Evolutionary conservation across 2,329 filamentous ascomycete species (phyloP), one percentile per base, ranked within the genome.

Genomic region (Rhynchosporium graminicola): DNA sequence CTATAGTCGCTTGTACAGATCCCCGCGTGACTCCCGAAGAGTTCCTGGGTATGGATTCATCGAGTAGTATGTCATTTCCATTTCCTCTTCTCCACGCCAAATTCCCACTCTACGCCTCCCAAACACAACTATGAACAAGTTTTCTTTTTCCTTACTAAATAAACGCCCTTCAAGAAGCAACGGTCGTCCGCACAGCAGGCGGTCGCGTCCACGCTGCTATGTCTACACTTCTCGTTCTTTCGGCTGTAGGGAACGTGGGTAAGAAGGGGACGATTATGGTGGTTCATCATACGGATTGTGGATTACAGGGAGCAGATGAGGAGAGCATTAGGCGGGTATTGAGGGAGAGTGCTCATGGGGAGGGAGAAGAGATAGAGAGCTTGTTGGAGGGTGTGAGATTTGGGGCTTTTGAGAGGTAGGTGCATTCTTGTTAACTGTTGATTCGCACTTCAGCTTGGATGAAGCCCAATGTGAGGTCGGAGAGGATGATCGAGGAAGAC

Each of bases 261-360:
- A 66, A 65, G 64, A 71, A 68, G 51, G 68, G 68, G 1, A 42
- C 52, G 3, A 68, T 71, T 33, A 63, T 69, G 42, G 60, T 70
- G 4, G 61, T 69, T 13, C 67, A 70, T 36, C 67, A 71, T 59
- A 67, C 65, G 28, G 67, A 70, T 62, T 70, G 65, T 58, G 64
- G 68, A 15, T 15, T 60, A 26, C 36, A 54, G 40, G 48, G 48
- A 4, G 54, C 50, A 29, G 65, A 67, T 48, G 64, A 61, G 43
- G 65, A 64, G n/a, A 68, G 66, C 8, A 61, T 57, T n/a, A 48
- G 26, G 29, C 43, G 38, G 13, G 33, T 69, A 33, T 55, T 51
- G 56, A 45, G 31, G 28, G 59, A 51, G 47, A 42, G 38, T 36
- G 40, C 28, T 58, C 58, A 43, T 28, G 51, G 33, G 29, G 28